Evolutionary conservation across 225 moss, liverwort and hornwort genomes (phyloP).

Genomic region (Ulota crispa): DNA sequence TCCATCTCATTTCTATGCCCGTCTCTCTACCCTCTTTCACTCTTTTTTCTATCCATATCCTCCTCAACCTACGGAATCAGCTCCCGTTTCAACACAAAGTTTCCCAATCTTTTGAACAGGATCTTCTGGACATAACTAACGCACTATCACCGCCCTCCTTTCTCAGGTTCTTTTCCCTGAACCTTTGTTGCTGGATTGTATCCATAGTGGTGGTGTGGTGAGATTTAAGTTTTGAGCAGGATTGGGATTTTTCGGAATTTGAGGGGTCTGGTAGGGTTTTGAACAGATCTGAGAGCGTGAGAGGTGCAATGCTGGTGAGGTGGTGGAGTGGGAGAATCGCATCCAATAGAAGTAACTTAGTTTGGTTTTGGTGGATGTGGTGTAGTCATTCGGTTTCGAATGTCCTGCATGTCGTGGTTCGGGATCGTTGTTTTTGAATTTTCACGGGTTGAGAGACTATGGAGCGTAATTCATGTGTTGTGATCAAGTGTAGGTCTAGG

Average conservation of each 20-base stretch:
- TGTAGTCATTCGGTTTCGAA: background rate
- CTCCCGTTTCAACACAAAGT: background rate
- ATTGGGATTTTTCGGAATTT: background rate
- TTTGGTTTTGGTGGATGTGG: background rate
- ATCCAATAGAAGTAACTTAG: background rate
- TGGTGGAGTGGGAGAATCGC: background rate
- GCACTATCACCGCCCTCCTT: background rate
- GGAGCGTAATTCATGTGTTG: background rate
- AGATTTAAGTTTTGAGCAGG: background rate
- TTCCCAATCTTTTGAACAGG: no score
- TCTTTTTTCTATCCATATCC: background rate
- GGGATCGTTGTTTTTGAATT: constrained; percentile 1
- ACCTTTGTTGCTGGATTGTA: background rate
- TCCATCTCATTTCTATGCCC: background rate
- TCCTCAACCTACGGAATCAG: background rate
- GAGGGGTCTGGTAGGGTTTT: background rate
- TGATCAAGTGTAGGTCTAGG: background rate
- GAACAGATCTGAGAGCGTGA: background rate
- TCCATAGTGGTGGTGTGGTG: background rate
- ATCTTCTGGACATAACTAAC: background rate
- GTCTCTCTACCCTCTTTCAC: background rate
- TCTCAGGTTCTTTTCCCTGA: background rate
- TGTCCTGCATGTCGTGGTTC: background rate
- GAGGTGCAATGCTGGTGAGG: constrained; percentile 11
- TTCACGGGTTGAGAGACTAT: background rate